Percentiles rank a stretch among this genome's conserved stretches.
Evolutionary conservation across 768 basidiomycete species (phyloP).

Genomic region (Psilocybe cubensis): DNA sequence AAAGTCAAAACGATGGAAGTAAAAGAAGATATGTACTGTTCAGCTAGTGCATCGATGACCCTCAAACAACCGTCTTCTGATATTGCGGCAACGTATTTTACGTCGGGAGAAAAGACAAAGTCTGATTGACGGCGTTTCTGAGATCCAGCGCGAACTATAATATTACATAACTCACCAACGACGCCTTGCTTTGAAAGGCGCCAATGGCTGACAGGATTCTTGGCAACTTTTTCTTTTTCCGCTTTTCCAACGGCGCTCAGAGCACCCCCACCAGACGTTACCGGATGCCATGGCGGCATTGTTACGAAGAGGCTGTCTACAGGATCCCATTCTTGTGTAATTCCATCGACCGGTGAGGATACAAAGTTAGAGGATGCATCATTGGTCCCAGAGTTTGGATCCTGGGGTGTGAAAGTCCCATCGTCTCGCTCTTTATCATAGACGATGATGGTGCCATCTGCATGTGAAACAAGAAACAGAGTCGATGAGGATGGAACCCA

Average conservation of each 20-base stretch:
- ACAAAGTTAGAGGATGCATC: conserved; percentile 26
- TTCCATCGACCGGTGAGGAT: conserved; percentile 29
- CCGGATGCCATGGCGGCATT: conserved; percentile 86
- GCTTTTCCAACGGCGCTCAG: conserved; percentile 37
- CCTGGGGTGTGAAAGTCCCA: conserved; percentile 68
- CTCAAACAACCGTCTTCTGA: conserved; percentile 92
- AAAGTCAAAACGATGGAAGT: background rate
- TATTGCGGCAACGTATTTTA: conserved; percentile 86
- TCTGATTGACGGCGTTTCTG: conserved; percentile 45
- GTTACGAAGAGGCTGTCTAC: conserved; percentile 77
- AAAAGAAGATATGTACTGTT: conserved; percentile 60
- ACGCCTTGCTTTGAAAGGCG: conserved; percentile 72
- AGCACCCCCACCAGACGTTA: conserved; percentile 43
- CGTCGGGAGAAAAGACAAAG: conserved; percentile 93
- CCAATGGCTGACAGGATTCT: conserved; percentile 95
- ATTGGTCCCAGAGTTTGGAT: conserved; percentile 43
- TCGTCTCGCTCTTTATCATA: conserved; percentile 94
- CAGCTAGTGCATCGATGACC: conserved; percentile 86
- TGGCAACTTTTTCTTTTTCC: conserved; percentile 68
- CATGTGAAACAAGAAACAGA: conserved; percentile 85
- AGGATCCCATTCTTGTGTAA: conserved; percentile 72
- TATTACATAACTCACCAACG: conserved; percentile 53
- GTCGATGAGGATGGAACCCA: conserved; percentile 86
- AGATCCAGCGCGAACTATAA: background rate
- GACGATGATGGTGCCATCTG: conserved; percentile 86